These are phyloP conservation scores for Vachellia collinsii DNA, from an alignment of 306 rosid species.

Conservation along the genomic window DNA sequence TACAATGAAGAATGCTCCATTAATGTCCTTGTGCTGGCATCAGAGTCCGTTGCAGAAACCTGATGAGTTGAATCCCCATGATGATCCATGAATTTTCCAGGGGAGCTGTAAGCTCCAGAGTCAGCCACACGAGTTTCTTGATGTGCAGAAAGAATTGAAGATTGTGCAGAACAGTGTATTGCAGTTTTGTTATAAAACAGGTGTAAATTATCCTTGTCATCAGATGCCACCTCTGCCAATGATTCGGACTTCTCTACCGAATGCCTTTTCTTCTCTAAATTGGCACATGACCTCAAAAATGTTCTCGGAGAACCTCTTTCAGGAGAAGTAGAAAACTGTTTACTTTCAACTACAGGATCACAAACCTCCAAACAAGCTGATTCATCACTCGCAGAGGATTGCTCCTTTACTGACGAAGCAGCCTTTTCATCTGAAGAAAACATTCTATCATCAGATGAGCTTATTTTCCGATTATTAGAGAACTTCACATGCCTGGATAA, in stretches of 20 bases:
- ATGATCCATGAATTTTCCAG: constrained; percentile 54
- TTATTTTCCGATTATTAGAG: constrained; percentile 45
- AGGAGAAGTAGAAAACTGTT: constrained; percentile 50
- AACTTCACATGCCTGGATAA: constrained; percentile 59
- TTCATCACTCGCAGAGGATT: constrained; percentile 52
- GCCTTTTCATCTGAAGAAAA: constrained; percentile 48
- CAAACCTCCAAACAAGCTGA: constrained; percentile 49
- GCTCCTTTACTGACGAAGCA: constrained; percentile 54
- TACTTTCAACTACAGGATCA: constrained; percentile 45
- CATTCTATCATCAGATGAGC: constrained; percentile 48
- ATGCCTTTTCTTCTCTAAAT: constrained; percentile 47
- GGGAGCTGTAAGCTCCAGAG: constrained; percentile 52
- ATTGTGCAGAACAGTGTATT: constrained; percentile 44
- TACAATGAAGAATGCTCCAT: constrained; percentile 54
- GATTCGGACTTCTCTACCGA: constrained; percentile 49
- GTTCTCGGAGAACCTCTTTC: constrained; percentile 44
- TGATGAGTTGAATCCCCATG: constrained; percentile 47
- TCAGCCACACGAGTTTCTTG: constrained; percentile 49
- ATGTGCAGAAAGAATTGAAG: constrained; percentile 44
- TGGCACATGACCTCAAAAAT: constrained; percentile 50
- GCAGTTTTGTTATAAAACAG: constrained; percentile 41
- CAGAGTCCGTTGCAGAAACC: constrained; percentile 48
- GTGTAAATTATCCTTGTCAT: constrained; percentile 43
- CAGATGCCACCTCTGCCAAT: constrained; percentile 39
- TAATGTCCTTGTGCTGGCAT: constrained; percentile 45